These are phyloP conservation scores for Zalerion maritima DNA, from an alignment of 495 filamentous ascomycete species.

Conservation along the genomic window DNA sequence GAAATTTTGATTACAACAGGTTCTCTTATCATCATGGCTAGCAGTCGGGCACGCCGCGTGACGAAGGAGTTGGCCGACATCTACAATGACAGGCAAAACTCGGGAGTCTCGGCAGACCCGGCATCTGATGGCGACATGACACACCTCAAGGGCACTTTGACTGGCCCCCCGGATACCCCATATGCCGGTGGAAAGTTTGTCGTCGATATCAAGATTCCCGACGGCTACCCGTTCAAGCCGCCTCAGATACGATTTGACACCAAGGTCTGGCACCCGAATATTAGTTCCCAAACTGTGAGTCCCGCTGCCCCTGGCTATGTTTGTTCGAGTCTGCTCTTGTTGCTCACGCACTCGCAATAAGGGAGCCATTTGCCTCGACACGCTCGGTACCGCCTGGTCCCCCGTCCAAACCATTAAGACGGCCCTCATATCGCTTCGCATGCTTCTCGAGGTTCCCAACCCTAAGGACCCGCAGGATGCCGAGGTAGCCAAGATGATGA, in stretches of 20 bases:
- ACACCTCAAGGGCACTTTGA: constrained; percentile 71
- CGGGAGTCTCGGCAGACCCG: constrained; percentile 56
- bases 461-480: constrained; percentile 96
- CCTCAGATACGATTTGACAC: constrained; percentile 89
- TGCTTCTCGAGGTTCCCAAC: constrained; percentile 82
- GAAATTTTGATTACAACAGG: no score
- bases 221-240: constrained; percentile 85
- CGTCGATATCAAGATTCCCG: constrained; percentile 76
- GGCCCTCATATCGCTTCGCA: constrained; percentile 81
- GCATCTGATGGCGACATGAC: constrained; percentile 56
- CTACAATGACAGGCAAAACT: constrained; percentile 50
- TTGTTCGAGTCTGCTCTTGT: no score
- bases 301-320: background rate
- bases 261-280: constrained; percentile 95
- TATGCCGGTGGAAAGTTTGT: constrained; percentile 79
- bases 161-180: constrained; percentile 80
- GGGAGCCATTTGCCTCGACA: constrained; percentile 97
- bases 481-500: constrained; percentile 85
- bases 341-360: constrained; percentile 18
- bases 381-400: constrained; percentile 77
- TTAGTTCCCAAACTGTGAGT: constrained; percentile 86
- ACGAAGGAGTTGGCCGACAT: constrained; percentile 89
- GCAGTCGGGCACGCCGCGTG: constrained; percentile 67
- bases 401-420: constrained; percentile 94
- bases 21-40: constrained; percentile 60